Evolutionary conservation across 768 basidiomycete genomes (phyloP), one percentile per base, ranked within the genome.

Genomic region (Hypholoma fasciculare): DNA sequence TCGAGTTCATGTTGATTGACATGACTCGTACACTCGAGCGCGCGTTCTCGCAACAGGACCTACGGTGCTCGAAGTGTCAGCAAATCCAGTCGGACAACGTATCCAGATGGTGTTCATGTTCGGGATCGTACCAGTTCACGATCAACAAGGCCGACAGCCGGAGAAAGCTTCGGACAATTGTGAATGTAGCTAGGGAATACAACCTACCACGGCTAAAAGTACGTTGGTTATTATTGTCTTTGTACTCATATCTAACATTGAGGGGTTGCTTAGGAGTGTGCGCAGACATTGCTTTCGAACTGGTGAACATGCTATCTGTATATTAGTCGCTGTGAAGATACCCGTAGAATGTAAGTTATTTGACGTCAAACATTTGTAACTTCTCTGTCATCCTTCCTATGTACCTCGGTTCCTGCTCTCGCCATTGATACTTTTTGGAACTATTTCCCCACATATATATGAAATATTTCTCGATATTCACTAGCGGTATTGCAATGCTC

Each of bases 61-160:
- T 98, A 60, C 82, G 86, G 9, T 99, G 97, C 69, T 72, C 77
- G 7, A 95, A 90, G 65, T 99, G 97, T 76, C 86, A 90, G 69
- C 93, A 95, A 74, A 84, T 97, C 59, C 94, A 92, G 61, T 84
- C 89, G 48, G 93, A 96, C 68, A 95, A 94, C 68, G 80, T 98
- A 17, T 87, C 92, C 16, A 76, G 85, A 59, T 89, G 88, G 55
- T 98, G 96, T 69, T 79, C 83, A 26, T 98, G 97, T 70, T 97
- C 96, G 16, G 96, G 95, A 12, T 74, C 86, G 1, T 97, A 90
- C 71, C 80, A 85, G 60, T 78, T 90, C 42, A 90, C 87, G 14
- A 67, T 90, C 53, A 88, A 82, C 59, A 90, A 89, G 69, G 81
- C 76, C 38, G 94, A 98, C 52, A 76, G 82, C 58, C 82, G 84